Base-by-base conservation (phyloP, 805 yeast genomes). In the Scheffersomyces lignosus region DNA sequence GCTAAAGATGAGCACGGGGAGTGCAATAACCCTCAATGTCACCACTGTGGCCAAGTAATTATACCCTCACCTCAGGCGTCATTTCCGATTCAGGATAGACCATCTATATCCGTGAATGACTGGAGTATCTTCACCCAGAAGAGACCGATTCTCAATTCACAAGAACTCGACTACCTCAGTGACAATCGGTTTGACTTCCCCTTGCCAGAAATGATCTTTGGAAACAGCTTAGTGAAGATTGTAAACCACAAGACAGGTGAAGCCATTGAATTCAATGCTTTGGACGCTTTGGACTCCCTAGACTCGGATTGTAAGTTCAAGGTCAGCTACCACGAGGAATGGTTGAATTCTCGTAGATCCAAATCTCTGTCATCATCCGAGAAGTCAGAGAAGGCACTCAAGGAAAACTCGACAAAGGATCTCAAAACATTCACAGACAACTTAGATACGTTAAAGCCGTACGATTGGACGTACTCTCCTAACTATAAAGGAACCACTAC, bases 161-260 rank as follows among this genome's bases (percentile, higher is more conserved):
- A 60, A 1, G 96, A 89, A 53, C 75, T 91, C 38, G 96, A 88
- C 40, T 62, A 61, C 2, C 74, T 83, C 52, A 85, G 80, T 58
- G 76, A 75, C 4, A 45, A 54, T 9, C 56, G 80, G 35, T 72
- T 83, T 36, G 80, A 80, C 12, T 78, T 91, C 43, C 96, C 98
- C 0, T 63, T 91, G 29, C 99, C 99, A 0, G 99, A 93, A 58
- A 93, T 93, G 98, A 89, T 93, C 4, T 93, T 93, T 64, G 98
- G 98, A 7, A 79, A 86, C 48, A 90, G 86, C 54, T 62, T 63
- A 38, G 79, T 89, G 8, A 74, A 70, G 33, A 55, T 89, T 8
- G 67, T 57, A 4, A 58, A 66, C 38, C 70, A 64, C 28, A 54
- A 52, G 31, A 52, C 61, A 1, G 60, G 60, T 5, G 50, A 62